Evolutionary conservation across 192 early-diverging fungal genomes (phyloP), one percentile per base, ranked within the genome.

Genomic region (Entomortierella lignicola): DNA sequence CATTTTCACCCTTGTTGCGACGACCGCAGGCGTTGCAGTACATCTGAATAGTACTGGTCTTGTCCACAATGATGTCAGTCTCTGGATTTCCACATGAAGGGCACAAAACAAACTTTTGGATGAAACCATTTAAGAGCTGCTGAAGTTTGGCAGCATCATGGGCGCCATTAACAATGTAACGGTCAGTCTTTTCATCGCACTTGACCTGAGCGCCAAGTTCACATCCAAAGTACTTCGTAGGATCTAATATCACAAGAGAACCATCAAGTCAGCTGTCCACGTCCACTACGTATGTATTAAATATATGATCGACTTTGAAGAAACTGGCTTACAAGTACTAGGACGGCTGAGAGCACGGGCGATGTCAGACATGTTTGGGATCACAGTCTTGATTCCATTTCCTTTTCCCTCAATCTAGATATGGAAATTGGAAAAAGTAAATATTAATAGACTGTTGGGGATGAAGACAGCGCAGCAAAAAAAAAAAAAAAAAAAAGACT

Each of bases 361-460:
- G 68, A 99, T 92, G 61, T 98, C 96, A 34, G 90, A 68, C 93
- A 99, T 98, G 90, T 99, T 99, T 61, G 94, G 92, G 69, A 99
- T 87, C 52, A 97, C 95, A 8, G 98, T 99, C 85, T 99, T 99
- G 85, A 99, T 98, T 64, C 97, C 97, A 87, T 99, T 99, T 52
- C 98, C 98, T 83, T 94, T 95, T 67, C 98, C 98, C 81, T 99
- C 98, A 53, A 98, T 92, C 90, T 95, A 60, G 55, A 50, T 15
- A 47, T 17, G 62, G 47, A 61, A 25, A 53, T 23, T 31, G 5
- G 50, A 20, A 15, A 26, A 11, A 23, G 29, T 59, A 44, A n/a
- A 17, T 15, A 61, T 61, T 43, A 61, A 34, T 58, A 34, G 39
- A 58, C n/a, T n/a, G n/a, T n/a, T n/a, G n/a, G n/a, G n/a, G n/a